Base-by-base conservation (phyloP, 805 yeast genomes). In the Allodekkera sacchari region DNA sequence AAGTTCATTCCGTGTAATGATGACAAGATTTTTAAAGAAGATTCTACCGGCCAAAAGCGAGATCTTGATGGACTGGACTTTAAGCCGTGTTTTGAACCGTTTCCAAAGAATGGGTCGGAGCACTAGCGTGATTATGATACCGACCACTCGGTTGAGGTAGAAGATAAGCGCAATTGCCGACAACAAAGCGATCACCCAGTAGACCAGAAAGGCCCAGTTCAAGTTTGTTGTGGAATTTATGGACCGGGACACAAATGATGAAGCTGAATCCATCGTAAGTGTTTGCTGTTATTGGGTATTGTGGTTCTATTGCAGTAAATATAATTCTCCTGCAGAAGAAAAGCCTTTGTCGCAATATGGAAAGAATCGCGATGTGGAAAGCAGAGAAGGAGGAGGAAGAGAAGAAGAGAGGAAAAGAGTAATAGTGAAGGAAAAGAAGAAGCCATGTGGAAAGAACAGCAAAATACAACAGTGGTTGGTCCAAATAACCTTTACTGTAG, bases 21-120 rank as follows among this genome's bases (percentile, higher is more conserved):
- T 63, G 3, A 82, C 71, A 13, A 88, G 50, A 52, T 87, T 84
- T 42, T 79, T 81, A 48, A 87, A 74, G 48, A 83, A 74, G 7
- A 89, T 34, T 18, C 95, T 67, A 1, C 97, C 97, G 4, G 87
- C 94, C 1, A 92, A 59, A 6, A 83, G 66, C 1, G 95, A 80
- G 4, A 92, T 42, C 48, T 85, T 77, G 19, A 89, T 44, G 0
- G 95, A 71, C 42, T 85, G 88, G 2, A 88, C 55, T 33, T 73
- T 74, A 4, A 89, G 47, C 39, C 74, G 71, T 4, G 81, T 61
- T 26, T 67, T 66, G 42, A 57, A 57, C n/a, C 60, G 56, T 32
- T 71, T 69, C 94, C 95, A 85, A 4, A 87, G 48, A 4, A 71
- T 33, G 42, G 75, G 51, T 26, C 73, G 67, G 7, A 80, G 43